Evolutionary conservation across 2,329 filamentous ascomycete species (phyloP).

Genomic region (Pseudogymnoascus sp.): DNA sequence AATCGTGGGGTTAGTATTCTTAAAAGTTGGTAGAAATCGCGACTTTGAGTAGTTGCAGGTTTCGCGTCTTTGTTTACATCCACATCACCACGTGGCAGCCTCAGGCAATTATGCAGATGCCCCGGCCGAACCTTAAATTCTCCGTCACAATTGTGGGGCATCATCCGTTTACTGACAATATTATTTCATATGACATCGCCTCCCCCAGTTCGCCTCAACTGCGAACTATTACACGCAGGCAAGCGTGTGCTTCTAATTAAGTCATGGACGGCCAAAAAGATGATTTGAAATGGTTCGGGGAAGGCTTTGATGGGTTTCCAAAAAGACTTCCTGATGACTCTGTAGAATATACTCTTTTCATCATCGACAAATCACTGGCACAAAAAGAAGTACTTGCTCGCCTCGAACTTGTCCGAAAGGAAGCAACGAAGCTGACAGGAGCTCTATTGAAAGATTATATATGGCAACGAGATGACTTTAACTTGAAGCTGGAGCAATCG

Average conservation of each 20-base stretch:
- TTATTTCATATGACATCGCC: conserved; percentile 6
- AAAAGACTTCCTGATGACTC: conserved; percentile 72
- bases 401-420: conserved; percentile 67
- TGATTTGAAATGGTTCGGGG: conserved; percentile 59
- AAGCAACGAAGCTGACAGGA: conserved; percentile 55
- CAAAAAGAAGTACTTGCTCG: conserved; percentile 51
- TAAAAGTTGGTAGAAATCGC: conserved; percentile 4
- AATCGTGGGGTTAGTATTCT: conserved; percentile 1
- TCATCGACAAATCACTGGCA: conserved; percentile 53
- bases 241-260: background rate
- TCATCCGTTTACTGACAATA: background rate
- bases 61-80: conserved; percentile 12
- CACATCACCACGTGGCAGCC: conserved; percentile 6
- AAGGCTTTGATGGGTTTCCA: conserved; percentile 52
- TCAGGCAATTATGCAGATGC: conserved; percentile 4
- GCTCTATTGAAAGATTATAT: conserved; percentile 76
- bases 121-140: conserved; percentile 11
- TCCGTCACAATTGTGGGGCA: conserved; percentile 3
- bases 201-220: background rate
- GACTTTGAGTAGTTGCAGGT: background rate
- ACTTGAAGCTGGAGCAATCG: conserved; percentile 56
- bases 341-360: conserved; percentile 76
- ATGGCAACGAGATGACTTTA: conserved; percentile 84
- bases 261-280: conserved; percentile 39
- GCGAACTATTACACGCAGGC: background rate